phyloP scores from a whole-genome alignment of 345 rosid species.

The Pelargonium nanum region DNA sequence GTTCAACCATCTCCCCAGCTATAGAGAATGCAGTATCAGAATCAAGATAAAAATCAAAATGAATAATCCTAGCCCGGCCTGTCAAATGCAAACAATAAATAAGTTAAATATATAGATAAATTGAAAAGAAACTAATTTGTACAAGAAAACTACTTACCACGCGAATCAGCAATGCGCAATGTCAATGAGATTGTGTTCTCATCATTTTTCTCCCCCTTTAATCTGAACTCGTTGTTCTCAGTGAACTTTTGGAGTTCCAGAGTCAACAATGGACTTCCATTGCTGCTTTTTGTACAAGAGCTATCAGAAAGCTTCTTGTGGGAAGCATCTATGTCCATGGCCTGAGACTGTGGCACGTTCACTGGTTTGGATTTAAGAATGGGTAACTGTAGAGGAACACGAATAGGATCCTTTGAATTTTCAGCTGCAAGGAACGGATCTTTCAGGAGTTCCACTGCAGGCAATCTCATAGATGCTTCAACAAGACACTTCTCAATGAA shows the following conservation, averaged over 20 bases:
- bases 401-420: constrained; percentile 26
- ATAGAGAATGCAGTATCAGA: constrained; percentile 21
- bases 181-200: constrained; percentile 39
- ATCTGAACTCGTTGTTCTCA: constrained; percentile 43
- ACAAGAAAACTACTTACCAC: constrained; percentile 27
- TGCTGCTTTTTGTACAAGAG: constrained; percentile 32
- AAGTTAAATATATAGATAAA: no score
- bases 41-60: not conserved
- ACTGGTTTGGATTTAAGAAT: constrained; percentile 19
- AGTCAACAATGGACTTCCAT: constrained; percentile 23
- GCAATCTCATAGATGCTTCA: constrained; percentile 48
- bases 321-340: constrained; percentile 56
- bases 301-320: constrained; percentile 31
- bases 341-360: constrained; percentile 19
- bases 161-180: constrained; percentile 44
- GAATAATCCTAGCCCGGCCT: not conserved
- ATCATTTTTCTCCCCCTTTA: constrained; percentile 40
- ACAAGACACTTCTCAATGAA: constrained; percentile 76
- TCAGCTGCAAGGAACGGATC: constrained; percentile 52
- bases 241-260: constrained; percentile 37
- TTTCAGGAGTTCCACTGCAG: constrained; percentile 55
- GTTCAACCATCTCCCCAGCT: constrained; percentile 32
- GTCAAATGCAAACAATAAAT: no score
- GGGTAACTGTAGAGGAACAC: constrained; percentile 17
- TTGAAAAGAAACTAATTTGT: not conserved